phyloP scores from a whole-genome alignment of 208 protist genomes.

The Phytomonas francai region DNA sequence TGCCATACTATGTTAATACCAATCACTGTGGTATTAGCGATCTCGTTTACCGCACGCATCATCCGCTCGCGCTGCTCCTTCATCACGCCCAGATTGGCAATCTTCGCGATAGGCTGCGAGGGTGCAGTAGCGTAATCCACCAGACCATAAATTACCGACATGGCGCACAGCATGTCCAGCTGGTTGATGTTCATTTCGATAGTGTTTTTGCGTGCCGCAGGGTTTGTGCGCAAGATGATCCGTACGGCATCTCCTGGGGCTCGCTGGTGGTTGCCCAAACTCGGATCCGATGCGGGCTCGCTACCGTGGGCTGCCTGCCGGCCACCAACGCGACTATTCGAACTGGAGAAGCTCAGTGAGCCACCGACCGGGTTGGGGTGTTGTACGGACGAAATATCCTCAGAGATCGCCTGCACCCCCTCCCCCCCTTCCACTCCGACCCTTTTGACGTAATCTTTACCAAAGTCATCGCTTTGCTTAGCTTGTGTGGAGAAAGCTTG shows the following conservation, averaged over 20 bases:
- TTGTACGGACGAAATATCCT: too few species aligned
- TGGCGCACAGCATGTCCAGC: constrained; percentile 44
- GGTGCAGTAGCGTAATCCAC: constrained; percentile 68
- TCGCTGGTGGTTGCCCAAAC: too few species aligned
- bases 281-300: too few species aligned
- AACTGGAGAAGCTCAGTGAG: too few species aligned
- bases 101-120: constrained; percentile 63
- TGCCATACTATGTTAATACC: constrained; percentile 62
- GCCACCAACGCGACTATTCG: too few species aligned
- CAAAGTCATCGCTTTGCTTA: too few species aligned
- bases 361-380: too few species aligned
- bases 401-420: too few species aligned
- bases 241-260: not conserved
- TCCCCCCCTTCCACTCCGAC: too few species aligned
- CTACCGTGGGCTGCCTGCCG: too few species aligned
- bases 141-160: constrained; percentile 58
- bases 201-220: constrained; percentile 29
- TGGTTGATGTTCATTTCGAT: constrained; percentile 49
- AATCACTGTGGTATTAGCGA: constrained; percentile 38
- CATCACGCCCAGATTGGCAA: constrained; percentile 75
- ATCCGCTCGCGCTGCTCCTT: constrained; percentile 65
- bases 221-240: constrained; percentile 37
- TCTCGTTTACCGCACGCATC: constrained; percentile 36
- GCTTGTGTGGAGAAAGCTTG: too few species aligned
- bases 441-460: too few species aligned